phyloP scores from a whole-genome alignment of 306 rosid genomes.

The Ceratonia siliqua region DNA sequence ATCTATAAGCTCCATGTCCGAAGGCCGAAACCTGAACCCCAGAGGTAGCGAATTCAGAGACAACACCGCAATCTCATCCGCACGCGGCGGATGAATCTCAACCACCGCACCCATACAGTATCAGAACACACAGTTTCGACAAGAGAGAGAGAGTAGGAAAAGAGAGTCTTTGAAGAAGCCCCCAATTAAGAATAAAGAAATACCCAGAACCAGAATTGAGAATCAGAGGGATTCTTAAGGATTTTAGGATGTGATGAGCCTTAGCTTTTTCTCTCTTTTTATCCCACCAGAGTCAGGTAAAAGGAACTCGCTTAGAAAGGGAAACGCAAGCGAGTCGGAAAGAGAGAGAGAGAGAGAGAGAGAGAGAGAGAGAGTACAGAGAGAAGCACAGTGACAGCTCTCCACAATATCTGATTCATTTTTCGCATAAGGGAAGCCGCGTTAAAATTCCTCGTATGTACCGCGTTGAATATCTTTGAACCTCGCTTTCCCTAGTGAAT shows the following conservation, averaged over 20 bases:
- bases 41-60: slow-evolving; percentile 64
- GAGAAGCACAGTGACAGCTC: neutral
- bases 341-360: neutral
- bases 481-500: neutral
- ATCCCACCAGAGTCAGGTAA: neutral
- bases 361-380: neutral
- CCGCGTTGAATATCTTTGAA: slow-evolving; percentile 28
- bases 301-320: neutral
- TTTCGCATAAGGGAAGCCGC: slow-evolving; percentile 17
- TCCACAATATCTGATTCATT: neutral
- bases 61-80: slow-evolving; percentile 43
- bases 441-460: slow-evolving; percentile 24
- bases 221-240: slow-evolving; percentile 28
- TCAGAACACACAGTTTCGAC: neutral
- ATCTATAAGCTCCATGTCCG: slow-evolving; percentile 82
- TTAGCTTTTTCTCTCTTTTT: neutral
- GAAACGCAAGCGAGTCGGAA: neutral
- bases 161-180: neutral
- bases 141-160: neutral
- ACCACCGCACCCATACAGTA: neutral
- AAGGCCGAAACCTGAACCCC: slow-evolving; percentile 89
- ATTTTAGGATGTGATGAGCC: slow-evolving; percentile 14
- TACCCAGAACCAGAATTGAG: neutral
- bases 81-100: slow-evolving; percentile 15
- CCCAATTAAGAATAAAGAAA: neutral